These are phyloP conservation scores for Collariella sp. DNA, from an alignment of 495 filamentous ascomycete genomes.

Conservation along the genomic window DNA sequence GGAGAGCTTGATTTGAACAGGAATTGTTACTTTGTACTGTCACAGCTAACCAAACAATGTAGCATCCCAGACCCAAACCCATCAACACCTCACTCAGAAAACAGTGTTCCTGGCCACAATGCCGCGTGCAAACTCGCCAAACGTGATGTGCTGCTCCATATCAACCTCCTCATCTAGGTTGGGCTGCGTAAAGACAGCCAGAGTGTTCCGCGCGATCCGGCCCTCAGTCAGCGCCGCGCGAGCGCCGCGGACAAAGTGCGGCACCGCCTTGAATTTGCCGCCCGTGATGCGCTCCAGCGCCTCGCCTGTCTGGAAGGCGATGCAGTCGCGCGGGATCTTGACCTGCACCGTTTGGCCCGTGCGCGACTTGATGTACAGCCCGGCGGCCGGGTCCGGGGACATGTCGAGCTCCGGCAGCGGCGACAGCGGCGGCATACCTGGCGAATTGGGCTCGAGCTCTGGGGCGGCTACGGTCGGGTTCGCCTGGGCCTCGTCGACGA, in stretches of 20 bases:
- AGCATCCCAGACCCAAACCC: background rate
- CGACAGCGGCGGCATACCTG: conserved; percentile 26
- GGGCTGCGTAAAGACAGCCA: conserved; percentile 96
- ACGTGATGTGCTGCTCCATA: conserved; percentile 56
- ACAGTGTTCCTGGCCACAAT: conserved; percentile 74
- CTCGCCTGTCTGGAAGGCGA: conserved; percentile 95
- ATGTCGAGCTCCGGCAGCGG: conserved; percentile 58
- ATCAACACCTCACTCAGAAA: conserved; percentile 14
- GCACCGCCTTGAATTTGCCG: conserved; percentile 86
- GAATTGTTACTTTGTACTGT: too few relatives aligned
- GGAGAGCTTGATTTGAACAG: too few relatives aligned
- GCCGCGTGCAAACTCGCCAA: conserved; percentile 80
- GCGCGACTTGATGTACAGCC: conserved; percentile 86
- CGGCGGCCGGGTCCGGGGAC: conserved; percentile 74
- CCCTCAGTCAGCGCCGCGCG: conserved; percentile 35
- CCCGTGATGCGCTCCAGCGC: conserved; percentile 80
- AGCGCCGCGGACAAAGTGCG: conserved; percentile 85
- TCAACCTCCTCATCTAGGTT: conserved; percentile 84
- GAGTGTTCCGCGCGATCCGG: conserved; percentile 75
- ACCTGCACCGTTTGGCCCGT: conserved; percentile 72
- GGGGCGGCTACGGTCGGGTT: conserved; percentile 31
- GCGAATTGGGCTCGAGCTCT: conserved; percentile 18
- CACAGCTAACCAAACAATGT: background rate
- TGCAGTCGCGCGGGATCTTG: conserved; percentile 77
- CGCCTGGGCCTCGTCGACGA: conserved; percentile 68